Percentiles rank a stretch among this genome's conserved stretches.
Conservation (phyloP, 2,329 filamentous ascomycete species). For the Ceratocystis destructans region DNA sequence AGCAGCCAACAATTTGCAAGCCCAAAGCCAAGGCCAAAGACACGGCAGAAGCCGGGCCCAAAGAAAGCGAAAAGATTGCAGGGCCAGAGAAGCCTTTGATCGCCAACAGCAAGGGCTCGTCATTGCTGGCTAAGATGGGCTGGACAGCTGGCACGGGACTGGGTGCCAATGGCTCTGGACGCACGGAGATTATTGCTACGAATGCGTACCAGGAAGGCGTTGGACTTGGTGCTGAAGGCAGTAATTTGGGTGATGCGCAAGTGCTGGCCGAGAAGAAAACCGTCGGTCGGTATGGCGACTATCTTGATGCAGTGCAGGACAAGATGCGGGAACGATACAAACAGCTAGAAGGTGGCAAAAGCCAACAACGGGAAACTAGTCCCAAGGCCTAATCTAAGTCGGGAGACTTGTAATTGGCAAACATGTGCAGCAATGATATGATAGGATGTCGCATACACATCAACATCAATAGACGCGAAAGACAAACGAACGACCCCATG, state of each 20-base stretch:
- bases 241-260: conserved; percentile 54
- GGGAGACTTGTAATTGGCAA: background rate
- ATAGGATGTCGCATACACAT: background rate
- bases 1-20: conserved; percentile 31
- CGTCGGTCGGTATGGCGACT: conserved; percentile 45
- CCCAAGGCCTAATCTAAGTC: background rate
- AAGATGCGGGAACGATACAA: conserved; percentile 54
- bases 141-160: conserved; percentile 53
- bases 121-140: conserved; percentile 59
- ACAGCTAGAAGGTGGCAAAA: conserved; percentile 29
- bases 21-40: conserved; percentile 19
- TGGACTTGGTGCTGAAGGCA: conserved; percentile 54
- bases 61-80: conserved; percentile 19
- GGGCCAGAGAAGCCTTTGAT: conserved; percentile 17
- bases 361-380: background rate
- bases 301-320: conserved; percentile 50
- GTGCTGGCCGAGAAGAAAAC: conserved; percentile 50
- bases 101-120: conserved; percentile 45
- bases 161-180: conserved; percentile 48
- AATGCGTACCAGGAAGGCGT: conserved; percentile 54
- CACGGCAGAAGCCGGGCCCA: conserved; percentile 25
- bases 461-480: background rate
- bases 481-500: no score
- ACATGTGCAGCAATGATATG: background rate
- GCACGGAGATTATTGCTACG: conserved; percentile 49